A percentile compares a stretch with the other conserved stretches of the same genome.
These are phyloP conservation scores for Peronosclerospora sorghi DNA, from an alignment of 352 stramenopile genomes.

Conservation along the genomic window DNA sequence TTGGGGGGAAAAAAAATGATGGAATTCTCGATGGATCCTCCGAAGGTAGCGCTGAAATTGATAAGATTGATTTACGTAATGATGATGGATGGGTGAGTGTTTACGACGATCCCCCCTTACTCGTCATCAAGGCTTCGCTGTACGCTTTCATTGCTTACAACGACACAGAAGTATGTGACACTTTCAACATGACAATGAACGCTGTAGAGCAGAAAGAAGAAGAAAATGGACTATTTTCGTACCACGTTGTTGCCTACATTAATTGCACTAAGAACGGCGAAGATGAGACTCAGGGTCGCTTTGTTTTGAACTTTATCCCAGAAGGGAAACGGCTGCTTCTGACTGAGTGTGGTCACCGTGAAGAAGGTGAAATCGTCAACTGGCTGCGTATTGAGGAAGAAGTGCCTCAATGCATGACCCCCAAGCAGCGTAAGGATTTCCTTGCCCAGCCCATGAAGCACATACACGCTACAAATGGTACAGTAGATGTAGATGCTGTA, in stretches of 20 bases:
- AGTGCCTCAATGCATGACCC: slow-evolving; percentile 78
- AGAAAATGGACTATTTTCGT: slow-evolving; percentile 54
- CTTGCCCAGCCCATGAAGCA: slow-evolving; percentile 80
- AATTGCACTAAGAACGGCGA: slow-evolving; percentile 71
- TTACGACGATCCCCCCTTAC: slow-evolving; percentile 65
- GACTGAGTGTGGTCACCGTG: slow-evolving; percentile 74
- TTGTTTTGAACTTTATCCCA: slow-evolving; percentile 79
- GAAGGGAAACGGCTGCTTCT: slow-evolving; percentile 68
- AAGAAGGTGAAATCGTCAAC: slow-evolving; percentile 78
- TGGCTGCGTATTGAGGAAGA: slow-evolving; percentile 78
- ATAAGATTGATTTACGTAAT: slow-evolving; percentile 75
- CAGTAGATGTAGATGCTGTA: slow-evolving; percentile 24
- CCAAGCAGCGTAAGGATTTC: slow-evolving; percentile 65
- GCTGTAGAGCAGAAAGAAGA: slow-evolving; percentile 72
- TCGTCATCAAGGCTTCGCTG: slow-evolving; percentile 76
- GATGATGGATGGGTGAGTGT: slow-evolving; percentile 68
- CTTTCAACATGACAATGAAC: slow-evolving; percentile 82
- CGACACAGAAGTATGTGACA: slow-evolving; percentile 65
- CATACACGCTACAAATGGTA: slow-evolving; percentile 67
- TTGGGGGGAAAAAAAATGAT: slow-evolving; percentile 59
- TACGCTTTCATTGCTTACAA: slow-evolving; percentile 85
- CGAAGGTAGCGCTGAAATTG: slow-evolving; percentile 68
- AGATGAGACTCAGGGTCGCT: slow-evolving; percentile 65
- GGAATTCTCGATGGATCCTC: slow-evolving; percentile 70
- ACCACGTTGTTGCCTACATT: slow-evolving; percentile 80